Evolutionary conservation across 768 basidiomycete species (phyloP).

Genomic region (Dacryopinax primogenitus): DNA sequence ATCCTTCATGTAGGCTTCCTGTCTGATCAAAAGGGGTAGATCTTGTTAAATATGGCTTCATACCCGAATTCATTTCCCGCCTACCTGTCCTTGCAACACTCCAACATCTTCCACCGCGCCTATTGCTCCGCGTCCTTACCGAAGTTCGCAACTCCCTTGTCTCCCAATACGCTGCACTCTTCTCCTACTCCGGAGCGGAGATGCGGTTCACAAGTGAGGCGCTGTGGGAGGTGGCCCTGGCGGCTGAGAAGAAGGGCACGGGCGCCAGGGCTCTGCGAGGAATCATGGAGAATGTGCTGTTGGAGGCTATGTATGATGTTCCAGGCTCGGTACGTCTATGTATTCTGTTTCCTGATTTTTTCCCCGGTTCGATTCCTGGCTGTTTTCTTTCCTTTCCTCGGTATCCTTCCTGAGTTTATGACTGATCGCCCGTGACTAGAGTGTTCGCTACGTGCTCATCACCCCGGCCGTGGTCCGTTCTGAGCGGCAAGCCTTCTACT

Average conservation of each 20-base stretch:
- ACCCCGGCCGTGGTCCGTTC: constrained; percentile 58
- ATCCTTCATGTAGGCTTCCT: constrained; percentile 13
- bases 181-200: constrained; percentile 71
- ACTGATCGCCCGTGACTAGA: constrained; percentile 29
- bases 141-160: constrained; percentile 86
- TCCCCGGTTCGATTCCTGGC: constrained; percentile 8
- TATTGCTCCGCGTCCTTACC: constrained; percentile 79
- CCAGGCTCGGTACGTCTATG: constrained; percentile 45
- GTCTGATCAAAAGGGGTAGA: constrained; percentile 37
- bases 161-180: constrained; percentile 77
- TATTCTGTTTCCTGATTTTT: constrained; percentile 7
- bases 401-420: not conserved
- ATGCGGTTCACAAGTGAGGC: constrained; percentile 75
- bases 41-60: constrained; percentile 80
- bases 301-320: constrained; percentile 88
- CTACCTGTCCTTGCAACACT: constrained; percentile 85
- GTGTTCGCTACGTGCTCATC: constrained; percentile 71
- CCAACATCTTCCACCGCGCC: constrained; percentile 59
- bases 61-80: constrained; percentile 89
- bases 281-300: constrained; percentile 71
- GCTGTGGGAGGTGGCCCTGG: constrained; percentile 65
- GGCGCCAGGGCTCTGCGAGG: constrained; percentile 83
- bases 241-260: constrained; percentile 68
- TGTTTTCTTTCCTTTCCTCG: not conserved
- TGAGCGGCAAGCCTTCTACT: constrained; percentile 54